These are phyloP conservation scores for Arthroderma sp. DNA, from an alignment of 2,329 filamentous ascomycete species.

Conservation along the genomic window DNA sequence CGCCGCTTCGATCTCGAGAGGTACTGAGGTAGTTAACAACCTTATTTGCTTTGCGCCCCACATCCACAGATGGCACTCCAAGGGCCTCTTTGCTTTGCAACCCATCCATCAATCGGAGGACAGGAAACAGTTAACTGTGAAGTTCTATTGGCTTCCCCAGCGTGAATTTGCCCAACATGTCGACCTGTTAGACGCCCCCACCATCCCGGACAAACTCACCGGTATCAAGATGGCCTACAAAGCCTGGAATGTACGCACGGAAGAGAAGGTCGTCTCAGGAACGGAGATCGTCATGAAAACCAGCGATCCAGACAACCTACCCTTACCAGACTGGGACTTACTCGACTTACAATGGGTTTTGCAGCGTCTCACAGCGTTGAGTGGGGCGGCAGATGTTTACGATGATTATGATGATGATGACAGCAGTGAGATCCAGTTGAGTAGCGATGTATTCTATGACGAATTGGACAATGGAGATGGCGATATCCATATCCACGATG, in stretches of 20 bases:
- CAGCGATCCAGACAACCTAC: conserved; percentile 3
- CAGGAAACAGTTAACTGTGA: neutral
- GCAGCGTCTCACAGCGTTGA: conserved; percentile 5
- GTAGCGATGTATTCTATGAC: too few relatives aligned
- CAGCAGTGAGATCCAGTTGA: neutral
- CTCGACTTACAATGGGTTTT: conserved; percentile 7
- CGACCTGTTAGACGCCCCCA: neutral
- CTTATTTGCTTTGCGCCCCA: conserved; percentile 8
- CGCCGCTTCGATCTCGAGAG: neutral
- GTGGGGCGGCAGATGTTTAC: neutral
- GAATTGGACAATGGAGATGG: too few relatives aligned
- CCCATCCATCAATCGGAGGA: neutral
- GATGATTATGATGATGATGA: neutral
- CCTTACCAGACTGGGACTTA: neutral
- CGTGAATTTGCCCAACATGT: neutral
- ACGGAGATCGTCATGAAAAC: conserved; percentile 2
- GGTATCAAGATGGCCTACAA: neutral
- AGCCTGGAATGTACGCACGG: neutral
- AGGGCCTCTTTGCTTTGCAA: conserved; percentile 8
- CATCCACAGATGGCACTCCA: conserved; percentile 5
- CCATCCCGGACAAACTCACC: neutral
- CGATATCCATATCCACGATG: too few relatives aligned
- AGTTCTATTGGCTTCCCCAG: conserved; percentile 10
- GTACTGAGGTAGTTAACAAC: conserved; percentile 8
- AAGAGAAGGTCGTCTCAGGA: neutral